phyloP scores from a whole-genome alignment of 2,329 filamentous ascomycete genomes.

The Colletotrichum cereale region DNA sequence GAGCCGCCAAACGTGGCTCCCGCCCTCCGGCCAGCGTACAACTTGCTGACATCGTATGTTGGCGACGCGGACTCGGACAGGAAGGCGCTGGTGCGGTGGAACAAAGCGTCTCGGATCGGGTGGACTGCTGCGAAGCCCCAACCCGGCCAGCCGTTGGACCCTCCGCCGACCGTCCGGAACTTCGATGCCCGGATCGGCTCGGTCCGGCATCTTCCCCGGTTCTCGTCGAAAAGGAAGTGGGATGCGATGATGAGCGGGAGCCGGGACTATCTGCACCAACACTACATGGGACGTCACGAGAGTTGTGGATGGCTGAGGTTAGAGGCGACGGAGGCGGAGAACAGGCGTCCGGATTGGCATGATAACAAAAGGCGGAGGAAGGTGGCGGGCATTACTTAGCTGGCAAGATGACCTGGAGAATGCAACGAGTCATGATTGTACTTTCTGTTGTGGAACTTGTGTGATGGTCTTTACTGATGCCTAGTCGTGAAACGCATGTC shows the following conservation, averaged over 20 bases:
- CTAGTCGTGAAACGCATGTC: background rate
- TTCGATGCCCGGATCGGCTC: background rate
- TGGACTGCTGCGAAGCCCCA: background rate
- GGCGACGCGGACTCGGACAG: slow-evolving; percentile 2
- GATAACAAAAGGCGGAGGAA: background rate
- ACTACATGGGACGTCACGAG: background rate
- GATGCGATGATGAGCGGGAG: background rate
- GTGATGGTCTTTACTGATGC: background rate
- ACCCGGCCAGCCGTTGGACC: background rate
- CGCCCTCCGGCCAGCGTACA: background rate
- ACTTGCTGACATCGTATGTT: background rate
- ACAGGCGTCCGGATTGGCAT: background rate
- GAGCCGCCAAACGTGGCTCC: background rate
- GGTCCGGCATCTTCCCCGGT: background rate
- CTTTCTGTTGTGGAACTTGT: background rate
- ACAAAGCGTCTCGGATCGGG: background rate
- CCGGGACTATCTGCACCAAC: background rate
- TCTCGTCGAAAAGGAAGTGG: background rate
- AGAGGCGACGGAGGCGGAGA: background rate
- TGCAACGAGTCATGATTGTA: no score
- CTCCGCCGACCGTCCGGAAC: background rate
- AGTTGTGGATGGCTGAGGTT: slow-evolving; percentile 6
- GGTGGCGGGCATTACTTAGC: background rate
- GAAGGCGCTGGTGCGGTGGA: background rate
- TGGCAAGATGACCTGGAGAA: background rate